Base-by-base conservation (phyloP, 2,329 filamentous ascomycete species). In the Fusarium haematococcum region DNA sequence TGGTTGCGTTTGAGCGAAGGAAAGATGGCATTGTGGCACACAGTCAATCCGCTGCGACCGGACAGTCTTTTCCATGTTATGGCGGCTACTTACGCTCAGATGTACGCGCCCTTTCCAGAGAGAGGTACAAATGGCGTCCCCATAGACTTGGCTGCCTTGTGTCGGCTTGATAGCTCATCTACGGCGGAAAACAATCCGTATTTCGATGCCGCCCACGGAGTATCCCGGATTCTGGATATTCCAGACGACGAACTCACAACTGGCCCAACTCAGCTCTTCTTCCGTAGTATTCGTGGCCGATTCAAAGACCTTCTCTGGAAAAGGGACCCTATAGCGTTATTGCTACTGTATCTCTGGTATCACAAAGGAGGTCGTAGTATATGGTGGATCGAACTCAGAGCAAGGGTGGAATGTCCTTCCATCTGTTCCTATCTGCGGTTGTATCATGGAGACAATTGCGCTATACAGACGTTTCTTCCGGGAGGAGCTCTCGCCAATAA, bases 271-370 rank as follows among this genome's bases (percentile, higher is more conserved):
- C 76, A 84, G 23, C 56, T 82, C 1, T 86, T 86, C 60, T 81
- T 67, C 6, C 75, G 77, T 3, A 79, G 58, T 13, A 82, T 86
- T 2, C 50, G 80, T 10, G 82, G 80, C 0, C 4, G 62, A 6
- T 86, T 85, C 48, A 71, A 82, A 69, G 27, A 41, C 0, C 64
- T 85, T 27, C 78, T 86, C 0, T 68, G 39, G 14, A 18, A 60
- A 5, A 84, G 65, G 14, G 84, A 86, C 39, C 80, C 85, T 3
- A 69, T 81, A 0, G 83, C 85, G 2, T 79, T 86, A 0, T 48
- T 86, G 59, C 41, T 86, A 39, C 70, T 86, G 0, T 85, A 84
- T 70, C 65, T 85, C 5, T 86, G 84, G 85, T 86, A 85, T 54
- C 75, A 77, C 23, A 86, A 85, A 74, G 79, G 80, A 64, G 59